A percentile compares a stretch with the other conserved stretches of the same genome.
Evolutionary conservation across 805 yeast genomes (phyloP).

Genomic region (Komagataella populi): DNA sequence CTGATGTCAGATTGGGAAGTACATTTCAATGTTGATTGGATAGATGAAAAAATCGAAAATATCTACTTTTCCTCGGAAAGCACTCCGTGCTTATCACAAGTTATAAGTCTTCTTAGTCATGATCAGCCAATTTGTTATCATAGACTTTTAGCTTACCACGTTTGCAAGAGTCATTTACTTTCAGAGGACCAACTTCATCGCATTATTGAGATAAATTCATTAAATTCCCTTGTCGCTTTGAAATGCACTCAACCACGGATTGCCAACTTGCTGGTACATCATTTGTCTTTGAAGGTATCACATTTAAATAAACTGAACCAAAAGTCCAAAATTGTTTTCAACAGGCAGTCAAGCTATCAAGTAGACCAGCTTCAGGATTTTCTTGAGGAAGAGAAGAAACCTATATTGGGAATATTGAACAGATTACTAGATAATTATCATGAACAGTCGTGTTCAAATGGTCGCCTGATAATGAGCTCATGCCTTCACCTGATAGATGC

Average conservation of each 20-base stretch:
- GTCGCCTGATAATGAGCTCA: neutral
- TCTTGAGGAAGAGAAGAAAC: neutral
- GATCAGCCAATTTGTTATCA: neutral
- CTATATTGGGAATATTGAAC: neutral
- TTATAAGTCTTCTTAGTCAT: neutral
- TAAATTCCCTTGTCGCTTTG: neutral
- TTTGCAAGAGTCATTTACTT: neutral
- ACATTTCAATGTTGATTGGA: neutral
- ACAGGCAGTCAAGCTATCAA: neutral
- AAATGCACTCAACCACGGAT: neutral
- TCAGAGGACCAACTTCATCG: neutral
- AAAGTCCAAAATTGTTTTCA: neutral
- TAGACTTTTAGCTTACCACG: neutral
- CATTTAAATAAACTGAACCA: neutral
- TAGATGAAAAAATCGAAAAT: neutral
- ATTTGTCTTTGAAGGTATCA: neutral
- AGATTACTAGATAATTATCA: neutral
- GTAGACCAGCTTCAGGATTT: neutral
- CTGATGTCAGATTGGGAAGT: neutral
- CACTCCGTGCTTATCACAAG: neutral
- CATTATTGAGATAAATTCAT: neutral
- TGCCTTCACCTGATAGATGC: neutral
- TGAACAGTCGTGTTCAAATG: neutral
- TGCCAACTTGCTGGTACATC: neutral
- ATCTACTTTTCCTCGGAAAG: neutral